phyloP scores from a whole-genome alignment of 768 basidiomycete species.

The Mycena epipterygia region DNA sequence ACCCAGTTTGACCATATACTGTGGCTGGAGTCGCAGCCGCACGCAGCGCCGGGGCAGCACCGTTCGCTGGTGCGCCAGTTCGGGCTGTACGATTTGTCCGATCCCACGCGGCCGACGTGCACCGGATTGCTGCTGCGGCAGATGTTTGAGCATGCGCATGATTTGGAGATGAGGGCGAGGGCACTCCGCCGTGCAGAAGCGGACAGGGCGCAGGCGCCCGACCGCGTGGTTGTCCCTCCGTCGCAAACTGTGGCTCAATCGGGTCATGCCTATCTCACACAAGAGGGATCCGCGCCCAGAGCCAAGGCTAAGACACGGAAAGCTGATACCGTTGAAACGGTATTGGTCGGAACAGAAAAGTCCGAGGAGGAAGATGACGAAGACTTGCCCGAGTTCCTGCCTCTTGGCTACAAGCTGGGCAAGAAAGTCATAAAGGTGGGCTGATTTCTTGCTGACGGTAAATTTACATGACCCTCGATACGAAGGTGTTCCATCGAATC shows the following conservation, averaged over 20 bases:
- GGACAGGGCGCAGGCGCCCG: neutral
- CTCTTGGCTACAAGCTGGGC: conserved; percentile 9
- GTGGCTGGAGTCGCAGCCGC: neutral
- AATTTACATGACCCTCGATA: too few species aligned
- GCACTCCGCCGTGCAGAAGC: too few species aligned
- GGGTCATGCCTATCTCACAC: neutral
- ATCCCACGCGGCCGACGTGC: conserved; percentile 1
- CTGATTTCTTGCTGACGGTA: neutral
- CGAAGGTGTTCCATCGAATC: conserved; percentile 29
- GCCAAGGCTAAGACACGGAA: conserved; percentile 4
- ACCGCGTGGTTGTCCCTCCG: neutral
- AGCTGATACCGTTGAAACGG: neutral
- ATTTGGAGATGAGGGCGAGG: neutral
- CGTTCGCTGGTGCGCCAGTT: conserved; percentile 2
- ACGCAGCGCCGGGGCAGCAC: neutral
- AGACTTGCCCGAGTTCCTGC: neutral
- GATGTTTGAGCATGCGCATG: neutral
- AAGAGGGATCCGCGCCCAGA: neutral
- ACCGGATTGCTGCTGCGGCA: neutral
- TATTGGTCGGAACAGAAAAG: too few species aligned
- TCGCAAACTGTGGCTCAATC: neutral
- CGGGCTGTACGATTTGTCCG: neutral
- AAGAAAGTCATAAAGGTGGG: conserved; percentile 10
- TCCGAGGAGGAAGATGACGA: neutral
- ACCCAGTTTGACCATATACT: neutral